These are phyloP conservation scores for Stenogyne calaminthoides DNA, from an alignment of 305 asterid genomes.

Conservation along the genomic window DNA sequence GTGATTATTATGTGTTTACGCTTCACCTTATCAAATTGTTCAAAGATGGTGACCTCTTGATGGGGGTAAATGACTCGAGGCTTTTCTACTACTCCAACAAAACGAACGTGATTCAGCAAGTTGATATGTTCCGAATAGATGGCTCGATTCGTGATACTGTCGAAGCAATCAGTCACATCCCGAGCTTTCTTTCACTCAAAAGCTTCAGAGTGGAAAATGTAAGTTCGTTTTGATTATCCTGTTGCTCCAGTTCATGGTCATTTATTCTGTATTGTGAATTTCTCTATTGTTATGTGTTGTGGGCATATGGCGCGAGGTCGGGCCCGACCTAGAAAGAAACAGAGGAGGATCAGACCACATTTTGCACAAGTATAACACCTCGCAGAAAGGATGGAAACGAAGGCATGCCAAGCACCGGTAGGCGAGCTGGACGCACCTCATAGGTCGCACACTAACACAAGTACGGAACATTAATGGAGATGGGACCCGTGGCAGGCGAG, in stretches of 20 bases:
- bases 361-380: no score
- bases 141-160: not conserved
- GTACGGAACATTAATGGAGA: no score
- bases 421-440: no score
- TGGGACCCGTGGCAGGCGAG: no score
- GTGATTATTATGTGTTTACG: not conserved
- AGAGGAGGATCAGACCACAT: no score
- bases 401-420: no score
- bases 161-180: not conserved
- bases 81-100: not conserved
- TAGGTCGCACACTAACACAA: no score
- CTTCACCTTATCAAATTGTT: not conserved
- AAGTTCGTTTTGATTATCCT: not conserved
- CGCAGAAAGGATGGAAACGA: no score
- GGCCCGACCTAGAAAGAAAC: no score
- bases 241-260: not conserved
- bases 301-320: no score
- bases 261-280: not conserved
- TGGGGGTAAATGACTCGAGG: not conserved
- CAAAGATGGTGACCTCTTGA: not conserved
- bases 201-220: not conserved
- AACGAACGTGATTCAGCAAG: not conserved
- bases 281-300: not conserved
- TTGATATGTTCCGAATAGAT: not conserved
- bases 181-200: not conserved